Evolutionary conservation across 345 rosid species (phyloP).

Genomic region (Salix arbutifolia): DNA sequence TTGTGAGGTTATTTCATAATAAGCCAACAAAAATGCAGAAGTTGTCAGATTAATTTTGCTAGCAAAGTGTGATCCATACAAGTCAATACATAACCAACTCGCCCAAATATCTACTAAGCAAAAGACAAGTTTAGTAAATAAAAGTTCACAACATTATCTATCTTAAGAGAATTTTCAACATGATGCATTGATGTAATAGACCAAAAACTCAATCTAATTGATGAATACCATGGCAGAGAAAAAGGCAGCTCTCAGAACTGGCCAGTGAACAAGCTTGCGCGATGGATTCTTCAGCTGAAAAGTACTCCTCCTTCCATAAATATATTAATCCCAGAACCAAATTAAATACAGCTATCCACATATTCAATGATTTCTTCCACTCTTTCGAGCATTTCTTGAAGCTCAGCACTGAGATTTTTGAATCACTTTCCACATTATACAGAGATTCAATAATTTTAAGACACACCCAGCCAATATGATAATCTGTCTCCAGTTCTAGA

Average conservation of each 20-base stretch:
- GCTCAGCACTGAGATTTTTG: slow-evolving; percentile 42
- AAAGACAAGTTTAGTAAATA: neutral
- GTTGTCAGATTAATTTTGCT: neutral
- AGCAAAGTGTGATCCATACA: neutral
- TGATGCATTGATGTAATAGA: neutral
- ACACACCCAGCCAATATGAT: slow-evolving; percentile 68
- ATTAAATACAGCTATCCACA: slow-evolving; percentile 59
- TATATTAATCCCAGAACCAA: slow-evolving; percentile 55
- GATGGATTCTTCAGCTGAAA: slow-evolving; percentile 58
- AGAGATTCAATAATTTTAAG: slow-evolving; percentile 66
- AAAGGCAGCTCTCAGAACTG: slow-evolving; percentile 56
- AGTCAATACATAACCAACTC: neutral
- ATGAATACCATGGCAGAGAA: slow-evolving; percentile 68
- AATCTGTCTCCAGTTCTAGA: slow-evolving; percentile 72
- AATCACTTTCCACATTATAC: slow-evolving; percentile 46
- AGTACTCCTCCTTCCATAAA: slow-evolving; percentile 43
- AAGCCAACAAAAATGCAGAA: neutral
- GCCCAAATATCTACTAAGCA: neutral
- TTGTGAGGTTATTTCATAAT: neutral
- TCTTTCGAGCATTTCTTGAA: slow-evolving; percentile 46
- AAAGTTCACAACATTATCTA: neutral
- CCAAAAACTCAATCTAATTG: slow-evolving; percentile 1
- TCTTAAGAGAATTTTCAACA: neutral
- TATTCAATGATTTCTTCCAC: slow-evolving; percentile 41
- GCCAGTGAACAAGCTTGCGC: slow-evolving; percentile 57